Percentiles rank a stretch among this genome's conserved stretches.
Conservation (phyloP, 805 yeast genomes). For the Hermanozyma aechmeae region DNA sequence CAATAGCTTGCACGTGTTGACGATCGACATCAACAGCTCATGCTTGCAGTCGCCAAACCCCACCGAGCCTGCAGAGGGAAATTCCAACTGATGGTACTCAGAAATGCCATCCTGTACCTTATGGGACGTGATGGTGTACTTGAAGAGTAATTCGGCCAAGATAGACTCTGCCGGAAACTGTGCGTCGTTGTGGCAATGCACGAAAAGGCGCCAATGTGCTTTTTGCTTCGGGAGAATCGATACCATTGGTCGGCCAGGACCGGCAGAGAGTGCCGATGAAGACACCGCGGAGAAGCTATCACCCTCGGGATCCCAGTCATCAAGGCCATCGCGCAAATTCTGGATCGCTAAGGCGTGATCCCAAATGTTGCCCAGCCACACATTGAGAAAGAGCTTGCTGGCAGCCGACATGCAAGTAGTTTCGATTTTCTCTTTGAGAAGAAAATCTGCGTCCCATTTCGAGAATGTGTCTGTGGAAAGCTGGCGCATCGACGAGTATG, state of each 20-base stretch:
- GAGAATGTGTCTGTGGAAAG: slow-evolving; percentile 5
- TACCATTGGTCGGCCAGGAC: too few relatives aligned
- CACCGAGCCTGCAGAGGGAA: slow-evolving; percentile 81
- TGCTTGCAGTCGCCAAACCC: slow-evolving; percentile 64
- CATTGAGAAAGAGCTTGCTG: slow-evolving; percentile 40
- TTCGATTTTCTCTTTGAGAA: slow-evolving; percentile 71
- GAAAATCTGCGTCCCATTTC: slow-evolving; percentile 59
- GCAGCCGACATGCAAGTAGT: slow-evolving; percentile 79
- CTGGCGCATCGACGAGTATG: slow-evolving; percentile 3
- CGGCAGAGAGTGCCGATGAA: too few relatives aligned
- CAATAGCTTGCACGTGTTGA: slow-evolving; percentile 62
- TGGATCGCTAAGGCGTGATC: too few relatives aligned
- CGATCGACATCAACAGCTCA: slow-evolving; percentile 52
- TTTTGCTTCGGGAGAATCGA: slow-evolving; percentile 34
- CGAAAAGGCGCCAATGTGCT: slow-evolving; percentile 44
- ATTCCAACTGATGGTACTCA: slow-evolving; percentile 32
- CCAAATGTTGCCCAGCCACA: slow-evolving; percentile 80
- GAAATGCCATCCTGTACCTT: slow-evolving; percentile 9
- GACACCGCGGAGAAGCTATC: not conserved
- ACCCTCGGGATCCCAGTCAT: not conserved
- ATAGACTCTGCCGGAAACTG: slow-evolving; percentile 38
- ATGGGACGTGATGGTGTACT: slow-evolving; percentile 18
- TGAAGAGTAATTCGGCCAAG: slow-evolving; percentile 26
- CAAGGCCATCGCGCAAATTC: too few relatives aligned
- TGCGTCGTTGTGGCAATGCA: slow-evolving; percentile 54